phyloP scores from a whole-genome alignment of 805 yeast species.

The Kuraishia capsulata region DNA sequence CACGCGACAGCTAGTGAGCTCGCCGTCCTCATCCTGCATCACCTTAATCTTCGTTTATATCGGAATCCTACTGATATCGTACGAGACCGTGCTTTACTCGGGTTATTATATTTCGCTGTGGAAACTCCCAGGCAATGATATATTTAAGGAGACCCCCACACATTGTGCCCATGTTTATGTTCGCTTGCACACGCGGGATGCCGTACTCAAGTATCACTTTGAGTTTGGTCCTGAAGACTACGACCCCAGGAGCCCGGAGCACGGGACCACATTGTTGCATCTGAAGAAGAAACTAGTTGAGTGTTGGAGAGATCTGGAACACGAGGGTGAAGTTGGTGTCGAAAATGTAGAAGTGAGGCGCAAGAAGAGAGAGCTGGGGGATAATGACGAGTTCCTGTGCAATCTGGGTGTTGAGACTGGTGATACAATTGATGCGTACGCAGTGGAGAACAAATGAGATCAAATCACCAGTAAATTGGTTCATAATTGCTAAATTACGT shows the following conservation, averaged over 20 bases:
- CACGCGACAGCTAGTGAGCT: conserved; percentile 13
- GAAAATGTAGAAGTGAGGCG: conserved; percentile 20
- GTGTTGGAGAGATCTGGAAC: conserved; percentile 38
- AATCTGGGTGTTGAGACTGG: conserved; percentile 48
- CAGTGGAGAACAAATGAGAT: too few relatives aligned
- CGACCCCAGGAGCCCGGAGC: conserved; percentile 51
- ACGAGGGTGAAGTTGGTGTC: conserved; percentile 10
- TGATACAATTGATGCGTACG: conserved; percentile 27
- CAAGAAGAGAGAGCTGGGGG: conserved; percentile 14
- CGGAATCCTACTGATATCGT: conserved; percentile 10
- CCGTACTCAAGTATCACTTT: conserved; percentile 44
- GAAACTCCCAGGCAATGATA: conserved; percentile 33
- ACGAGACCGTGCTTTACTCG: conserved; percentile 13
- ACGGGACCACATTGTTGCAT: conserved; percentile 60
- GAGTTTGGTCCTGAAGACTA: conserved; percentile 82
- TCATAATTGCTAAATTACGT: conserved; percentile 23
- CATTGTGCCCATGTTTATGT: conserved; percentile 72
- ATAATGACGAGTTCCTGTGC: conserved; percentile 39
- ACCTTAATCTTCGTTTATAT: conserved; percentile 16
- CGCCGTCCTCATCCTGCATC: conserved; percentile 13
- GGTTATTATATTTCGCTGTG: conserved; percentile 15
- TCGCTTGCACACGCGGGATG: conserved; percentile 31
- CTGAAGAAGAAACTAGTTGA: conserved; percentile 48
- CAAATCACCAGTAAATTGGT: too few relatives aligned
- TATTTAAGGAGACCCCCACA: conserved; percentile 63